phyloP scores from a whole-genome alignment of 257 asterid genomes.

The Handroanthus guayacan region DNA sequence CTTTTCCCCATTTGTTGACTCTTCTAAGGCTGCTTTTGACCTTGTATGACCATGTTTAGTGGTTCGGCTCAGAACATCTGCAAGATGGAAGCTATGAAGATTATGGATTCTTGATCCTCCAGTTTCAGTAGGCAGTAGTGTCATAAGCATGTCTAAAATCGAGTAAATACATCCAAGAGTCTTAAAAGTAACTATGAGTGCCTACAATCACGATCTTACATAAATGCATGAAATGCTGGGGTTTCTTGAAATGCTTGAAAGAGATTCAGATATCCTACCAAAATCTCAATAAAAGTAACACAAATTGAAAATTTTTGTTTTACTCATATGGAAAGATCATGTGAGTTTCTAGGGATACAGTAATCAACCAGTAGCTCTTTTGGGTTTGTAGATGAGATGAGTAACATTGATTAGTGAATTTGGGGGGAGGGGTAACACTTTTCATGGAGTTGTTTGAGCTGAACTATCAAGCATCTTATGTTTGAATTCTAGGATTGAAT shows the following conservation, averaged over 20 bases:
- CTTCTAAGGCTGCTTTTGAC: conserved; percentile 15
- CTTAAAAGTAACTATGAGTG: neutral
- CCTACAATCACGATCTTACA: conserved; percentile 13
- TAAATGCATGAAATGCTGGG: conserved; percentile 8
- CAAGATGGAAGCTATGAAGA: conserved; percentile 18
- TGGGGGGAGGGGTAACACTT: neutral
- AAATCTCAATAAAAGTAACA: neutral
- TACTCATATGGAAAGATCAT: conserved; percentile 24
- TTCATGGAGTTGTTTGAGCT: neutral
- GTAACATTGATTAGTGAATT: neutral
- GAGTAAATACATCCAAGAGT: neutral
- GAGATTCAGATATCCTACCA: neutral
- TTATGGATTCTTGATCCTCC: conserved; percentile 12
- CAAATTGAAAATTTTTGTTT: neutral
- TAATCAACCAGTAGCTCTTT: neutral
- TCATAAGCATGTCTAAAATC: neutral
- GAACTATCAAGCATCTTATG: neutral
- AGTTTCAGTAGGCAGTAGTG: conserved; percentile 27
- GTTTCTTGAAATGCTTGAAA: conserved; percentile 24
- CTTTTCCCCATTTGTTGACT: conserved; percentile 16
- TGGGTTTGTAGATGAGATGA: neutral
- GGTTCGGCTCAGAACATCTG: conserved; percentile 6
- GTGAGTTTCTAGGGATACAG: conserved; percentile 9
- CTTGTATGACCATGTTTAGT: conserved; percentile 9
- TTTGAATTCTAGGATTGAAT: neutral